Evolutionary conservation across 352 stramenopile species (phyloP).

Genomic region (Phytophthora multivora): DNA sequence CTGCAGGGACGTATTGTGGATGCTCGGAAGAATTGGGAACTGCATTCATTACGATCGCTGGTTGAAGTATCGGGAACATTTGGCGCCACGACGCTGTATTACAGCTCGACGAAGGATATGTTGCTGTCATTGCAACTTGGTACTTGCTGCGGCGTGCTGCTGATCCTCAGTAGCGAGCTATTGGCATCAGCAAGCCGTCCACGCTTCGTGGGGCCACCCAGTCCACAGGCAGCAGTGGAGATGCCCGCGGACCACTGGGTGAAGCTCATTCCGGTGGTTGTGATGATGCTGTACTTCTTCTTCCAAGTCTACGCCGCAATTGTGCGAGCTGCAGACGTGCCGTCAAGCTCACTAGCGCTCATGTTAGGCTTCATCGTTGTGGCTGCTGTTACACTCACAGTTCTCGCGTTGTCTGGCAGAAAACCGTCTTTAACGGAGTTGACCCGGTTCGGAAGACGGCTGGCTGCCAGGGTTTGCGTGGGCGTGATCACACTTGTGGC

Average conservation of each 20-base stretch:
- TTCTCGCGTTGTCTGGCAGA: conserved; percentile 52
- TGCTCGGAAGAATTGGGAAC: conserved; percentile 70
- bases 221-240: conserved; percentile 38
- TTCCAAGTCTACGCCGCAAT: conserved; percentile 60
- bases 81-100: conserved; percentile 59
- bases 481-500: conserved; percentile 49
- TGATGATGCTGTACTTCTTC: conserved; percentile 70
- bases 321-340: conserved; percentile 45
- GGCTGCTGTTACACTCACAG: conserved; percentile 49
- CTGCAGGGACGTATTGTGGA: conserved; percentile 78
- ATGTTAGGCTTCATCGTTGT: conserved; percentile 54
- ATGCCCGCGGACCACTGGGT: conserved; percentile 78
- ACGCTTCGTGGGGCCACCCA: conserved; percentile 25
- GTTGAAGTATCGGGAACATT: conserved; percentile 63
- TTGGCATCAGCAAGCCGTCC: conserved; percentile 32
- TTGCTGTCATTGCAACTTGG: conserved; percentile 75
- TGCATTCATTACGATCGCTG: conserved; percentile 61
- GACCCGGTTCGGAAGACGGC: conserved; percentile 24
- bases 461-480: conserved; percentile 52
- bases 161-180: conserved; percentile 66
- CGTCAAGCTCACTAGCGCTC: conserved; percentile 40
- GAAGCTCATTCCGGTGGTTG: conserved; percentile 67
- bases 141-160: conserved; percentile 58
- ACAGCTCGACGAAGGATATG: conserved; percentile 62
- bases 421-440: conserved; percentile 47